Evolutionary conservation across 805 yeast genomes (phyloP), one percentile per base, ranked within the genome.

Genomic region (Lachancea cidri): DNA sequence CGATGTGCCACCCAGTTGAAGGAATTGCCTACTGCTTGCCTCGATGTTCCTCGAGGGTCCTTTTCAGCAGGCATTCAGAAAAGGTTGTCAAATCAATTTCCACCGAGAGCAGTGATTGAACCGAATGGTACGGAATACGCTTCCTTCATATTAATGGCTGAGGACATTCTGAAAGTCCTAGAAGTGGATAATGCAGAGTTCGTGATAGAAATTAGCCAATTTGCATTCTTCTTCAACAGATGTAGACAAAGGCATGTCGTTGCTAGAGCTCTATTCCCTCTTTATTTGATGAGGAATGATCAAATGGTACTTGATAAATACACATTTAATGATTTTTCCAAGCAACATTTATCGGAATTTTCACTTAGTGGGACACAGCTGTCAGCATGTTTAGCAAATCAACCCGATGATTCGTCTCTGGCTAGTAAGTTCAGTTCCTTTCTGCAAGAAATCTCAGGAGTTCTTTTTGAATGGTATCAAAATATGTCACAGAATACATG

Each of bases 401-500:
- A 44, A 4, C 30, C 41, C 2, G 40, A 42, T 15, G 30, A 36
- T 6, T 24, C 40, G 8, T 8, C 32, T 2, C 17, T 40, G 31
- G 31, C 31, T 17, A 17, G 25, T 4, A 22, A 34, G 15, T 19
- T 55, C 5, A 43, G 46, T 13, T 51, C 50, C 2, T 45, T 46
- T 9, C 33, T 75, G 27, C 64, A 60, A 43, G 79, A 81, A 53
- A 54, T 75, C 30, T 72, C 78, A 52, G 55, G 68, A 30, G 73
- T 72, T 17, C 57, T 69, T 51, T 56, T 67, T 57, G 68, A 73
- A 51, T 62, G 67, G 66, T 54, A 72, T 17, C 68, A 71, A 39
- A 64, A 67, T 8, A 51, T 64, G 14, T 68, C 77, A 4, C 82
- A 81, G 58, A 91, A 91, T 53, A 79, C 87, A 27, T 78, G 94